Evolutionary conservation across 2,329 filamentous ascomycete genomes (phyloP), one percentile per base, ranked within the genome.

Genomic region (Alternaria ventricosa): DNA sequence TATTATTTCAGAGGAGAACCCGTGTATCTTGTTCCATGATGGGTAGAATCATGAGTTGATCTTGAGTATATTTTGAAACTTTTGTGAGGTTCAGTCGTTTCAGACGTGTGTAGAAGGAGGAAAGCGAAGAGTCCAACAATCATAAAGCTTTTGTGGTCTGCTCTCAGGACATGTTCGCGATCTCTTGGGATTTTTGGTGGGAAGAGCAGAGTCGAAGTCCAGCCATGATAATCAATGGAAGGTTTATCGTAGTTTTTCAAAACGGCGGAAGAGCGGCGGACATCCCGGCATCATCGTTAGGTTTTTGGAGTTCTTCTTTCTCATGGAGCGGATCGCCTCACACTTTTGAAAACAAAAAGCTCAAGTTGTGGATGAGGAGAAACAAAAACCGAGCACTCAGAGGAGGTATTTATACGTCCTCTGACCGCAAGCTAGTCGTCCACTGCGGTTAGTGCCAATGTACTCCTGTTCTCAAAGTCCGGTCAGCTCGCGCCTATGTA

Each of bases 401-500:
- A 36, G 33, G 36, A 41, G 5, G 9, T 41, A 11, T 41, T 41
- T 41, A 41, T 41, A 11, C n/a, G 8, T 41, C 36, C 18, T 11
- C 4, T 1, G 9, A 1, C 6, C 36, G 36, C 36, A 11, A 10
- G n/a, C 36, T 41, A 41, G 36, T 5, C 0, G 36, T 18, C 9
- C 2, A 18, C 9, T 18, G n/a, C n/a, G n/a, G 36, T 41, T 41
- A 41, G 36, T 41, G n/a, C 15, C 2, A 5, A 41, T 1, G 15
- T 2, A 6, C 15, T 5, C 15, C 0, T 1, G 33, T 41, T 41
- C 8, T 18, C 15, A n/a, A 41, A 41, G 4, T 5, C 4, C 8
- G 1, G 2, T 5, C 8, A 0, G 33, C 4, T n/a, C 15, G 8
- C 0, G 15, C 15, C 2, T 0, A 10, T 41, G 15, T 10, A 0